Evolutionary conservation across 1,139 yeast genomes (phyloP).

Genomic region (Taiozyma sp.): DNA sequence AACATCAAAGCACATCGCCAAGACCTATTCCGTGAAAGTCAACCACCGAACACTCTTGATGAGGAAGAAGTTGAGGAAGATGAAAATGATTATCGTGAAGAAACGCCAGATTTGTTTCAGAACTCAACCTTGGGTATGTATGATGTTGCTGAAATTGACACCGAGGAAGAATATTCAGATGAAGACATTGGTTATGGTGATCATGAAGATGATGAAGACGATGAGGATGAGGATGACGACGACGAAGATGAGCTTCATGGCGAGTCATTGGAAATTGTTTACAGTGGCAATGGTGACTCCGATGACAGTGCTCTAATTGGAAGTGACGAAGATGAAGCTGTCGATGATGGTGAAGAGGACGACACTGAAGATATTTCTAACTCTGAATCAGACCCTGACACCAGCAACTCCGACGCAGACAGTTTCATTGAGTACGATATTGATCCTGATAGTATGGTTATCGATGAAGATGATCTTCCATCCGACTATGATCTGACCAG

Average conservation of each 20-base stretch:
- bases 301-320: conserved; percentile 16
- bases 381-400: conserved; percentile 19
- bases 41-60: conserved; percentile 43
- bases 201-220: conserved; percentile 33
- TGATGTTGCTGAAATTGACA: conserved; percentile 72
- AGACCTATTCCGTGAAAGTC: conserved; percentile 47
- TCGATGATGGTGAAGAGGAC: conserved; percentile 7
- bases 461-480: conserved; percentile 24
- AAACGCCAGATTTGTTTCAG: conserved; percentile 75
- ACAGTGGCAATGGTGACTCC: conserved; percentile 30
- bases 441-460: conserved; percentile 11
- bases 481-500: conserved; percentile 32
- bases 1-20: conserved; percentile 54
- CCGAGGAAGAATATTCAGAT: conserved; percentile 45
- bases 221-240: conserved; percentile 25
- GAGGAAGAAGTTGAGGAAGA: conserved; percentile 63
- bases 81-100: conserved; percentile 56
- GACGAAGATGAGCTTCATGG: conserved; percentile 27
- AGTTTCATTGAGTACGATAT: conserved; percentile 20
- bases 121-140: conserved; percentile 94
- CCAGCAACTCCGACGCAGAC: conserved; percentile 17
- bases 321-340: conserved; percentile 18
- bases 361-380: conserved; percentile 22
- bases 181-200: conserved; percentile 36
- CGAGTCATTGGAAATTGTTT: conserved; percentile 35